Evolutionary conservation across 164 flowering plant genomes (phyloP).

Genomic region (Liriodendron chinense): DNA sequence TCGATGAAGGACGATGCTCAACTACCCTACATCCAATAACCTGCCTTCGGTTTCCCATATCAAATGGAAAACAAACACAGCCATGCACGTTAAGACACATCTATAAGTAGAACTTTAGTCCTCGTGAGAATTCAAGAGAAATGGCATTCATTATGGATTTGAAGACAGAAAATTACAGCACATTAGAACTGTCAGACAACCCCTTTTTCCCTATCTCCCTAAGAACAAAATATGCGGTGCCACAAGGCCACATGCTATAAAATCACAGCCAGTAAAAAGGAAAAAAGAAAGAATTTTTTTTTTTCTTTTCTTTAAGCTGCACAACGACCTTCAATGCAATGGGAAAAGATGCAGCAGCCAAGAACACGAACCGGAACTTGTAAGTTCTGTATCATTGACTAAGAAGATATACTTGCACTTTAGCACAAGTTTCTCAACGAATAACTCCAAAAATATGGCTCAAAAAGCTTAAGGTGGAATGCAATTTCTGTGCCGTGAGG

Average conservation of each 20-base stretch:
- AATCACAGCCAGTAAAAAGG: neutral
- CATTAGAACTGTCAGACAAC: neutral
- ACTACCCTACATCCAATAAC: too few species aligned
- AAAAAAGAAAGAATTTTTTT: neutral
- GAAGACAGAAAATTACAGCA: constrained; percentile 1
- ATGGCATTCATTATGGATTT: neutral
- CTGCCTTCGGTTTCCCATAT: too few species aligned
- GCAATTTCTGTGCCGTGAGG: neutral
- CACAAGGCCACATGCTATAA: neutral
- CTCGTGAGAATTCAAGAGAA: neutral
- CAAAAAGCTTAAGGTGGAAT: neutral
- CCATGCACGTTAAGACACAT: neutral
- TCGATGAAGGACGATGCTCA: too few species aligned
- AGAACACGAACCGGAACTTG: neutral
- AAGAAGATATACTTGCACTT: neutral
- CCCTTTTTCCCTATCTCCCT: neutral
- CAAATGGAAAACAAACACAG: neutral
- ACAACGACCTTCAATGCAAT: neutral
- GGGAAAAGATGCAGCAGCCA: too few species aligned
- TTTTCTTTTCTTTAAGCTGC: neutral
- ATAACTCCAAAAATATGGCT: neutral
- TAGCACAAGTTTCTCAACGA: neutral
- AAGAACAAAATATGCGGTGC: constrained; percentile 1
- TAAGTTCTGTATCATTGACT: too few species aligned
- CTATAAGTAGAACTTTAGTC: too few species aligned